Base-by-base conservation (phyloP, 148 eudicot genomes). In the Nyssa sinensis region DNA sequence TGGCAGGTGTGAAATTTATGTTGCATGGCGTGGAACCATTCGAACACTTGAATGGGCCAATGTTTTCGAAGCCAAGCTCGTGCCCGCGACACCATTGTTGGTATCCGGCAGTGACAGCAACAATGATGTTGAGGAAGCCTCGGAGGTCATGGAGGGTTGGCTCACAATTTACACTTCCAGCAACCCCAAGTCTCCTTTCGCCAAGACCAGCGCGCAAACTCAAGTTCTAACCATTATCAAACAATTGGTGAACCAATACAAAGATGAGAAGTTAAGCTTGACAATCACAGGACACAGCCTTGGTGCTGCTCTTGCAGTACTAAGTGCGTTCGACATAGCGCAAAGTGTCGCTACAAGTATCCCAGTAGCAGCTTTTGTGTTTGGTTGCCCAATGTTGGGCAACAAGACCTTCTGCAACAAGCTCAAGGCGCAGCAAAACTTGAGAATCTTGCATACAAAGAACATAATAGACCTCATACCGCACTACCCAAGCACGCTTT, bases 1-100 rank as follows among this genome's bases (percentile, higher is more conserved):
- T 0, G 80, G 80, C 2, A 67, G 71, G 32, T 75, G 80, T 19
- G 80, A 77, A 21, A 71, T 77, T 25, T 71, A 77, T 60, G 70
- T 77, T 16, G 80, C 60, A 1, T 77, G 80, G 80, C 29, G 80
- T 27, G 80, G 80, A 9, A 77, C 80, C 34, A 77, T 3, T n/a
- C 14, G 71, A 77, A n/a, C 16, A 3, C 16, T 44, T 44, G 51
- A 44, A 12, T 44, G 51, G 51, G 51, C 51, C 3, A 19, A 44
- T 44, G 51, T 44, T 44, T 44, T 44, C 1, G 19, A 44, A 13
- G 51, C 51, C 16, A 44, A 44, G 19, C 51, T 44, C 19, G 51
- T 44, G 17, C 51, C 51, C 16, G 66, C 80, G 12, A n/a, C 62
- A 14, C 16, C 76, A 31, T 11, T 78, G 41, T 6, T 78, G 21